Conservation (phyloP, 2,329 filamentous ascomycete species). For the Endocalyx cinctus region DNA sequence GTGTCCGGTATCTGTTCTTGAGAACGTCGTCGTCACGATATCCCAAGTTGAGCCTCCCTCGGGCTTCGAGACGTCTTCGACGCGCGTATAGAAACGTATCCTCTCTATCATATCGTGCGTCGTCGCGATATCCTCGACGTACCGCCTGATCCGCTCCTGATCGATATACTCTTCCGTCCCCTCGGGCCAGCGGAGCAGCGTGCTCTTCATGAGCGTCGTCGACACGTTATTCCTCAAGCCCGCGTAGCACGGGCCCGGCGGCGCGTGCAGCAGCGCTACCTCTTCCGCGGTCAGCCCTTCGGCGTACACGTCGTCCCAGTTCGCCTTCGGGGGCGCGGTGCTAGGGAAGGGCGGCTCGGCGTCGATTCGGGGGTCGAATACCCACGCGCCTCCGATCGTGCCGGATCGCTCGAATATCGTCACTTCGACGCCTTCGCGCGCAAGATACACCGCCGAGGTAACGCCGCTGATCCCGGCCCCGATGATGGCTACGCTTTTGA, state of each 20-base stretch:
- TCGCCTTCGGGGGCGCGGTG: constrained; percentile 16
- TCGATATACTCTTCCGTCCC: constrained; percentile 56
- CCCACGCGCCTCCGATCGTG: constrained; percentile 61
- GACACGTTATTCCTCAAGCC: constrained; percentile 72
- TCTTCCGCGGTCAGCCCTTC: constrained; percentile 18
- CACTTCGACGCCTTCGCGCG: constrained; percentile 54
- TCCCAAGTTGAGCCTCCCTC: constrained; percentile 40
- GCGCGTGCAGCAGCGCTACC: constrained; percentile 32
- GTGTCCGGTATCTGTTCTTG: constrained; percentile 14
- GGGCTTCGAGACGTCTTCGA: constrained; percentile 45
- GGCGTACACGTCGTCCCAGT: constrained; percentile 16
- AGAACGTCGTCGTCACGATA: constrained; percentile 43
- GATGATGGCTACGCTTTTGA: constrained; percentile 51
- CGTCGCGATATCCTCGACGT: constrained; percentile 55
- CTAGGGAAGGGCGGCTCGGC: constrained; percentile 25
- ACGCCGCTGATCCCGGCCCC: constrained; percentile 62
- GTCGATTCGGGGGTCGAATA: constrained; percentile 51
- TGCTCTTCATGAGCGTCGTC: constrained; percentile 44
- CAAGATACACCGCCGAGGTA: constrained; percentile 58
- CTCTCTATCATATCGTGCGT: constrained; percentile 43
- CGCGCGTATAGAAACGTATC: constrained; percentile 55
- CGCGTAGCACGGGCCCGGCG: constrained; percentile 52
- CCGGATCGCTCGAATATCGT: constrained; percentile 60
- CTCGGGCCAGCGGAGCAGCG: constrained; percentile 47
- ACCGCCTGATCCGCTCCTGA: constrained; percentile 52